Evolutionary conservation across 495 filamentous ascomycete genomes (phyloP).

Genomic region (Staphylotrichum longicolle): DNA sequence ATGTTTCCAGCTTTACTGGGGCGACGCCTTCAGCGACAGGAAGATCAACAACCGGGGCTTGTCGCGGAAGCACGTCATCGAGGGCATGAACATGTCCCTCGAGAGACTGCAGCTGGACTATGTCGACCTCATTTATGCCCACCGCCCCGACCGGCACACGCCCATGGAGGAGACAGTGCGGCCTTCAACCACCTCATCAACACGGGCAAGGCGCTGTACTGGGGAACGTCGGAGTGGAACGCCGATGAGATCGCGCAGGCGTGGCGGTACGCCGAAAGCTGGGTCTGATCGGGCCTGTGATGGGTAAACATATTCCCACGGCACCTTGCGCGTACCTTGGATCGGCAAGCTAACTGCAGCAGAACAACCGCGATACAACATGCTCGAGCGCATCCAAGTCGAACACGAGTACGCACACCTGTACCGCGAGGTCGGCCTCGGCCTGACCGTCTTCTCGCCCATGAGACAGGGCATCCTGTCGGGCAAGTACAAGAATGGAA

Average conservation of each 20-base stretch:
- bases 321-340: too few species aligned
- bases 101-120: conserved; percentile 62
- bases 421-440: conserved; percentile 62
- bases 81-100: conserved; percentile 60
- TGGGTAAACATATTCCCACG: conserved; percentile 25
- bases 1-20: conserved; percentile 55
- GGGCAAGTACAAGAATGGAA: conserved; percentile 76
- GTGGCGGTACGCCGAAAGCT: conserved; percentile 54
- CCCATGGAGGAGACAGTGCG: conserved; percentile 77
- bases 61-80: conserved; percentile 70
- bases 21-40: conserved; percentile 56
- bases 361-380: conserved; percentile 58
- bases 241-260: conserved; percentile 57
- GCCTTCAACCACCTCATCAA: conserved; percentile 72
- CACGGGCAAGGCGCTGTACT: conserved; percentile 68
- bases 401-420: conserved; percentile 63
- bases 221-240: conserved; percentile 60
- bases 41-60: conserved; percentile 54
- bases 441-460: conserved; percentile 72
- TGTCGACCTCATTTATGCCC: conserved; percentile 73
- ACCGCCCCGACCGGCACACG: conserved; percentile 68
- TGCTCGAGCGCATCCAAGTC: conserved; percentile 54
- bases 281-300: conserved; percentile 56
- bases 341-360: not conserved
- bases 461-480: conserved; percentile 71